Base-by-base conservation (phyloP, 306 rosid genomes). In the Vigna mungo region DNA sequence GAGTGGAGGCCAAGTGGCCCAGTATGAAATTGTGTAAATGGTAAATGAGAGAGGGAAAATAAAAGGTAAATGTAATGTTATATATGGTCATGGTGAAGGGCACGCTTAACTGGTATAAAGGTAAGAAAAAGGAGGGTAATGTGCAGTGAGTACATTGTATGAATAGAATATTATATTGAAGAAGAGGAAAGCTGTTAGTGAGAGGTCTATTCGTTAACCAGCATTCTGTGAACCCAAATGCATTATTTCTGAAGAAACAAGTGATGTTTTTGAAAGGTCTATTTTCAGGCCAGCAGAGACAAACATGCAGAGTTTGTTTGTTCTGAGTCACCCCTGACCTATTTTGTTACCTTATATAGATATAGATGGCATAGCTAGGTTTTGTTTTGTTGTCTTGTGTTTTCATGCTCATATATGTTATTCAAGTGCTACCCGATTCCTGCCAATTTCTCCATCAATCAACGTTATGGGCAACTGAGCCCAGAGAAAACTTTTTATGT, bases 221-320 rank as follows among this genome's bases (percentile, higher is more conserved):
- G 75, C 80, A 79, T 52, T 52, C 18, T 41, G 80, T 56, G 23
- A 71, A 81, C 78, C 76, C 54, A 78, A 76, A 72, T 75, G 75
- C 77, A 78, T 46, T 73, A 23, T 81, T 67, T 77, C 39, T 84
- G 71, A 77, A 74, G 80, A 78, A 80, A 68, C 71, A 21, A 16
- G 39, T 64, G 41, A n/a, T 54, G 27, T 64, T 61, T 76, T 76
- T 85, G 93, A 89, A 78, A 78, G 83, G 93, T 87, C 88, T 81
- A 89, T 81, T 85, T 85, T 76, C 12, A 81, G 67, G n/a, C 81
- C 82, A 79, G 67, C 84, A 85, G 49, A 54, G 47, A 30, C 34
- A 63, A 68, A 76, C 58, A 60, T 68, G 58, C 77, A 66, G 83
- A 53, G 63, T 81, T 76, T 87, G 88, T 85, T 85, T 83, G 75